phyloP scores from a whole-genome alignment of 345 rosid genomes.

The Eucalyptus regnans region DNA sequence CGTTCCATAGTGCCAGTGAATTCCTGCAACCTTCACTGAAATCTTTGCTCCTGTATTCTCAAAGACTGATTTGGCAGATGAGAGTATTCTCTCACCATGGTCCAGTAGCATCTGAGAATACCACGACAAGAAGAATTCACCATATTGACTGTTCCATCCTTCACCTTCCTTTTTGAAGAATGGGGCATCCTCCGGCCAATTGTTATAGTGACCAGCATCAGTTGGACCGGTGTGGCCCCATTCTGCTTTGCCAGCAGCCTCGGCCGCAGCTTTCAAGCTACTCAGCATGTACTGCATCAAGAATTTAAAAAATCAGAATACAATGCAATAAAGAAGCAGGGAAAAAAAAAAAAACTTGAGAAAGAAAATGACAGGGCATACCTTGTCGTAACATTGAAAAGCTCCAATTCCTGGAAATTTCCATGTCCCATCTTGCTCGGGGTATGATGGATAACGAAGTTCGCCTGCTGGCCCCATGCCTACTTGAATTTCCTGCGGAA shows the following conservation, averaged over 20 bases:
- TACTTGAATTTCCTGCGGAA: constrained; percentile 81
- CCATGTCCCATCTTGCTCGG: constrained; percentile 83
- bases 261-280: constrained; percentile 85
- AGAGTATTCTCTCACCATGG: constrained; percentile 71
- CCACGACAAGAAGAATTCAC: constrained; percentile 90
- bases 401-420: constrained; percentile 97
- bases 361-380: background rate
- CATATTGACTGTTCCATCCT: constrained; percentile 74
- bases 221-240: constrained; percentile 96
- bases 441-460: constrained; percentile 88
- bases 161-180: constrained; percentile 78
- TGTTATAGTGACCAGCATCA: constrained; percentile 91
- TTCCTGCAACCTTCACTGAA: constrained; percentile 87
- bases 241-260: constrained; percentile 77
- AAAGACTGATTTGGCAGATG: constrained; percentile 49
- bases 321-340: background rate
- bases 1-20: constrained; percentile 96
- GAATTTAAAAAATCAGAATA: background rate
- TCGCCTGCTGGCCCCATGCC: constrained; percentile 99
- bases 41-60: constrained; percentile 44
- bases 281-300: constrained; percentile 62
- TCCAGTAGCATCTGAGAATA: constrained; percentile 81
- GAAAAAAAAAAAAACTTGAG: background rate
- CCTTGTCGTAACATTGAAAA: constrained; percentile 96
- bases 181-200: constrained; percentile 92